Percentiles rank a stretch among this genome's conserved stretches.
These are phyloP conservation scores for Flagelloscypha sp. DNA, from an alignment of 768 basidiomycete species.

Conservation along the genomic window DNA sequence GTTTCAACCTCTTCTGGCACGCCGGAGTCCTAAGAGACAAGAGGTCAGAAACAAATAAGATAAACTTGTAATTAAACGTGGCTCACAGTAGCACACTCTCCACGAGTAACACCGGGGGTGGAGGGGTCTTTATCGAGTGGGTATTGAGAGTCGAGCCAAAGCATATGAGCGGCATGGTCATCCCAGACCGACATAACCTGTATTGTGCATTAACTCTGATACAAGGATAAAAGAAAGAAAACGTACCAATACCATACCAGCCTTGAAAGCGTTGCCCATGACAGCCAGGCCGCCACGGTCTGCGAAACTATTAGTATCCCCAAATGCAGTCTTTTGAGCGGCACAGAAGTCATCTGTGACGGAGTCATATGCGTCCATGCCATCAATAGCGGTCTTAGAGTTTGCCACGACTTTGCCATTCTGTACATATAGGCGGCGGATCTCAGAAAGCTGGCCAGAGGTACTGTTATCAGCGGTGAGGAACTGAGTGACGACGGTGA, in stretches of 20 bases:
- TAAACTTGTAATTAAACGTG: too few relatives aligned
- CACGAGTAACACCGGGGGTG: slow-evolving; percentile 12
- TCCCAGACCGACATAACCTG: slow-evolving; percentile 18
- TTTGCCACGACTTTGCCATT: slow-evolving; percentile 44
- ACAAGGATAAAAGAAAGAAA: too few relatives aligned
- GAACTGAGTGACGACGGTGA: slow-evolving; percentile 57
- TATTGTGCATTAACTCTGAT: too few relatives aligned
- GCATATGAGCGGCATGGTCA: slow-evolving; percentile 15
- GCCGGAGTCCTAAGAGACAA: too few relatives aligned
- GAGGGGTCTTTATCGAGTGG: slow-evolving; percentile 16
- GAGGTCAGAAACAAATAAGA: too few relatives aligned
- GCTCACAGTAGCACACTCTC: slow-evolving; percentile 14
- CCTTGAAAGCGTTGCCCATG: slow-evolving; percentile 20
- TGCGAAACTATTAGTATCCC: slow-evolving; percentile 28
- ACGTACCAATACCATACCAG: slow-evolving; percentile 30
- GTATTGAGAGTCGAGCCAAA: slow-evolving; percentile 24
- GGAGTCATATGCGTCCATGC: slow-evolving; percentile 27
- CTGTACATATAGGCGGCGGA: slow-evolving; percentile 49
- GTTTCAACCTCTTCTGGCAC: slow-evolving; percentile 26
- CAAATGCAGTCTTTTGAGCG: slow-evolving; percentile 28
- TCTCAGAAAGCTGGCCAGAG: slow-evolving; percentile 41
- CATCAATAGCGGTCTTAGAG: slow-evolving; percentile 37
- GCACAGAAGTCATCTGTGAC: slow-evolving; percentile 31
- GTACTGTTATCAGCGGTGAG: slow-evolving; percentile 36
- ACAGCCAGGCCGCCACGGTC: slow-evolving; percentile 23